A percentile compares a stretch with the other conserved stretches of the same genome.
Evolutionary conservation across 1,284 basidiomycete genomes (phyloP).

Genomic region (Mycosarcoma mackinlayi): DNA sequence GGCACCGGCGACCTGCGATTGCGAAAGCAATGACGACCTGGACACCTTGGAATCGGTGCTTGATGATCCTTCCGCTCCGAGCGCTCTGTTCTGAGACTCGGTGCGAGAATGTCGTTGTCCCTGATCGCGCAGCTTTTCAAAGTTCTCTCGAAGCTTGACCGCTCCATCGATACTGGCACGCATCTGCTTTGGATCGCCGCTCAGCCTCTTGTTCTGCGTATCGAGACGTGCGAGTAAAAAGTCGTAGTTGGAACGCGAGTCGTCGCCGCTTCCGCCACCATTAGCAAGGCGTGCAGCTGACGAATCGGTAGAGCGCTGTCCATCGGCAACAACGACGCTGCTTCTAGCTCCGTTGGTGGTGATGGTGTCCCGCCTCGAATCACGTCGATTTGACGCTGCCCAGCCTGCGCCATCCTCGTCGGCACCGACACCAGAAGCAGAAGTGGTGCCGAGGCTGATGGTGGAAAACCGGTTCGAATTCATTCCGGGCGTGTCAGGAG

Average conservation of each 20-base stretch:
- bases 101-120: conserved; percentile 24
- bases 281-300: conserved; percentile 1
- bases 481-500: conserved; percentile 31
- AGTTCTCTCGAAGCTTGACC: conserved; percentile 61
- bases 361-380: conserved; percentile 36
- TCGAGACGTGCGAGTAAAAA: conserved; percentile 57
- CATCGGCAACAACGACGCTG: conserved; percentile 11
- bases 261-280: conserved; percentile 8
- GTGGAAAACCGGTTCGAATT: conserved; percentile 54
- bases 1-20: background rate
- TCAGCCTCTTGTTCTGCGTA: conserved; percentile 56
- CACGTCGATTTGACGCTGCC: conserved; percentile 15
- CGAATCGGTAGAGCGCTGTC: conserved; percentile 12
- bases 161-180: conserved; percentile 58
- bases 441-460: conserved; percentile 46
- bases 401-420: conserved; percentile 2
- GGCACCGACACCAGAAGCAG: background rate
- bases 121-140: conserved; percentile 57
- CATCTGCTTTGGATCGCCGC: conserved; percentile 58
- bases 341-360: conserved; percentile 25
- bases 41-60: conserved; percentile 10
- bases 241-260: conserved; percentile 47
- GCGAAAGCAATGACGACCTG: background rate
- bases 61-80: conserved; percentile 3
- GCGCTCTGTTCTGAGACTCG: conserved; percentile 27